A percentile compares a stretch with the other conserved stretches of the same genome.
These are phyloP conservation scores for Striga asiatica DNA, from an alignment of 257 asterid genomes.

Conservation along the genomic window DNA sequence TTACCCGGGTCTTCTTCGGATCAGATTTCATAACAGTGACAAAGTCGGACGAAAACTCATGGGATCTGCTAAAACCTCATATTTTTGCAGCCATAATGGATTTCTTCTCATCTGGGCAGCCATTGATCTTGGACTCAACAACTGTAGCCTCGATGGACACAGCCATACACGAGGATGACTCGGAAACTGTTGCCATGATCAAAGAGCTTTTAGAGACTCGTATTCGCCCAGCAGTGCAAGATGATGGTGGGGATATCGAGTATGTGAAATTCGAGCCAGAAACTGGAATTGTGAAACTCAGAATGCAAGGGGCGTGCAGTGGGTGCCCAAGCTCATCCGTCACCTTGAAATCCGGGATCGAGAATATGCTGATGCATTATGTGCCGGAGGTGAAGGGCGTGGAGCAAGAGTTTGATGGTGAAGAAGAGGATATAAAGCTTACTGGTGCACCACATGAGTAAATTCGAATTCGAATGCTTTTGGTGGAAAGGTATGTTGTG, in stretches of 20 bases:
- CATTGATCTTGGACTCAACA: conserved; percentile 56
- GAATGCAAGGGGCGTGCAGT: conserved; percentile 99
- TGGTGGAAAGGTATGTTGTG: no score
- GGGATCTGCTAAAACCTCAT: conserved; percentile 90
- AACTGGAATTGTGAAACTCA: conserved; percentile 68
- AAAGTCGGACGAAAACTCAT: conserved; percentile 64
- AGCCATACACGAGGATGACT: conserved; percentile 77
- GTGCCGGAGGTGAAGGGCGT: conserved; percentile 88
- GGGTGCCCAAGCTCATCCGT: conserved; percentile 98
- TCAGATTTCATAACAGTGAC: conserved; percentile 81
- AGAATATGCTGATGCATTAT: conserved; percentile 96
- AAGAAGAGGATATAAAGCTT: conserved; percentile 46
- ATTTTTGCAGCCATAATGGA: conserved; percentile 92
- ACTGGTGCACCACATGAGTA: conserved; percentile 65
- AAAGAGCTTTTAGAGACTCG: conserved; percentile 92
- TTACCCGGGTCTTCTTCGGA: conserved; percentile 84
- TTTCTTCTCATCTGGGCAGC: conserved; percentile 75
- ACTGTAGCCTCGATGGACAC: conserved; percentile 79
- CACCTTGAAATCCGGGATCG: conserved; percentile 91
- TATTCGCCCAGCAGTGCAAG: conserved; percentile 92
- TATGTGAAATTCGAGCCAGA: conserved; percentile 66
- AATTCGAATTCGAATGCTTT: no score
- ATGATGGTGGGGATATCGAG: conserved; percentile 93
- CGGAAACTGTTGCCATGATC: conserved; percentile 98
- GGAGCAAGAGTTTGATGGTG: conserved; percentile 70